Conservation (phyloP, 495 filamentous ascomycete species). For the Penicillium simplicissimum region DNA sequence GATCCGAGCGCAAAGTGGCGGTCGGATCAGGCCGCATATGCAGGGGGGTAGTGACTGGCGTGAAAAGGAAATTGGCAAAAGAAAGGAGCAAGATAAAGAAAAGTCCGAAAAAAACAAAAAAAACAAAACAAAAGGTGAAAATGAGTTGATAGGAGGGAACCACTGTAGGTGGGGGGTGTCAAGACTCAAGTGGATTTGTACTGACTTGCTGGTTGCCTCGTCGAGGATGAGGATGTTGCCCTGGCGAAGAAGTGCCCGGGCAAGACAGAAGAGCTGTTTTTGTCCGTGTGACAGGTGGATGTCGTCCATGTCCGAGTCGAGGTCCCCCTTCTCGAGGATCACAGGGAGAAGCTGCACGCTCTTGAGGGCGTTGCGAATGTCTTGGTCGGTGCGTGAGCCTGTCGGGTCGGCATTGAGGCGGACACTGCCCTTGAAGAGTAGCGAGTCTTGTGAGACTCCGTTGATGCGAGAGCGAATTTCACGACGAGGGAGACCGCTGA, state of each 20-base stretch:
- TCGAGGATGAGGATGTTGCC: constrained; percentile 53
- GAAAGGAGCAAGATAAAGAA: not conserved
- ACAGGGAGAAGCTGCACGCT: constrained; percentile 50
- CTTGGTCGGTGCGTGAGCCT: constrained; percentile 27
- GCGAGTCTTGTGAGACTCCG: constrained; percentile 59
- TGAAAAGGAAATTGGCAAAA: not conserved
- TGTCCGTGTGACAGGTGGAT: constrained; percentile 61
- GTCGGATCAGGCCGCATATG: constrained; percentile 29
- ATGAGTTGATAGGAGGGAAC: constrained; percentile 17
- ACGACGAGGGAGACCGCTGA: constrained; percentile 48
- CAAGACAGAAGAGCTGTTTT: constrained; percentile 65
- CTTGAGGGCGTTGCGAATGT: constrained; percentile 48
- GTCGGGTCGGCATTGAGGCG: constrained; percentile 52
- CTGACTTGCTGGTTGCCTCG: constrained; percentile 54
- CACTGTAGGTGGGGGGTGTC: constrained; percentile 18
- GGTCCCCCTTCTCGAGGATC: constrained; percentile 50
- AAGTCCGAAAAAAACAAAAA: constrained; percentile 10
- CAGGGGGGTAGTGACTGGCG: constrained; percentile 25
- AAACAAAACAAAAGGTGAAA: not conserved
- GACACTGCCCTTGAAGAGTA: constrained; percentile 49
- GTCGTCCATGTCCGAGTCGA: constrained; percentile 52
- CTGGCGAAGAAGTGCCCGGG: constrained; percentile 55
- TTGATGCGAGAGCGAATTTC: constrained; percentile 51
- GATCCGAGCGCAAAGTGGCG: constrained; percentile 15
- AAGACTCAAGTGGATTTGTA: constrained; percentile 10